Base-by-base conservation (phyloP, 1,139 yeast genomes). In the Taphrina communis region DNA sequence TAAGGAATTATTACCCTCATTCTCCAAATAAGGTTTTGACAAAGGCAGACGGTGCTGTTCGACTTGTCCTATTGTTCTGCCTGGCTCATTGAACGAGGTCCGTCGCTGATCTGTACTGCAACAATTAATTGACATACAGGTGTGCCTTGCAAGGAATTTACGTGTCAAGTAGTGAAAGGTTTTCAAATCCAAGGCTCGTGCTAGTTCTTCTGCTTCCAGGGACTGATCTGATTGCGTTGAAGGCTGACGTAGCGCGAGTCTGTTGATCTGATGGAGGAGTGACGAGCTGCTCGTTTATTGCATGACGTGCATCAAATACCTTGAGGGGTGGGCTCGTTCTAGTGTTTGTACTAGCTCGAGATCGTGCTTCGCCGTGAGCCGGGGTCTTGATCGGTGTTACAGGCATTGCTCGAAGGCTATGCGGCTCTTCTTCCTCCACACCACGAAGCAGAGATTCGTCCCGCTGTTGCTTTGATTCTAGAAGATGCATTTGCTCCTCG, bases 401-500 rank as follows among this genome's bases (percentile, higher is more conserved):
- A 44, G 62, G 72, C 67, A 6, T 70, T 62, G 50, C 65, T 57
- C 53, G 72, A 46, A 42, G 71, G 14, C 42, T 11, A 36, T 19
- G 58, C 31, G 69, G 59, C 12, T 14, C 61, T 38, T 63, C 67
- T 19, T 69, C 62, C 19, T 59, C 69, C 55, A 69, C 70, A 42
- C 73, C 73, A 69, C 66, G 66, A 42, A 73, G 65, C 69, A 72
- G 65, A 36, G 72, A 72, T 68, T 73, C 75, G 56, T 73, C 75
- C 50, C 73, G 71, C 50, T 72, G 74, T 31, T 73, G 75, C 52
- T 73, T 74, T 57, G 70, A 69, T 17, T 72, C 74, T n/a, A 73
- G 67, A 21, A 70, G 52, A 17, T 72, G 74, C 74, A 73, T 73
- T 56, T 73, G 75, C 61, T 72, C 73, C 69, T 73, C 75, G 62